Evolutionary conservation across 805 yeast species (phyloP), one percentile per base, ranked within the genome.

Genomic region (Candida arabinofermentans): DNA sequence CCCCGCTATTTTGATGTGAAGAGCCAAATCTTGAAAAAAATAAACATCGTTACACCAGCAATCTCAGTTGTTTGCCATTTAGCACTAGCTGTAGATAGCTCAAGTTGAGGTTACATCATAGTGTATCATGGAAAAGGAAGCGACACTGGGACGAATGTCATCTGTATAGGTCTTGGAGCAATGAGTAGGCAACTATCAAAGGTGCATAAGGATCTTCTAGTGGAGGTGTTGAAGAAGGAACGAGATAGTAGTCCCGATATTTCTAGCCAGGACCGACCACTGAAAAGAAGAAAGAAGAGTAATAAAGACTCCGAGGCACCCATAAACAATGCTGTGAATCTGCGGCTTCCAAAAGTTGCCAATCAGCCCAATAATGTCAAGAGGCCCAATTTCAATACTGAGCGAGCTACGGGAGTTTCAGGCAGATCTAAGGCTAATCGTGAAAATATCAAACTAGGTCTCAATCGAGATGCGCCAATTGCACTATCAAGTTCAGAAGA

Each of bases 151-250:
- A n/a, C n/a, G n/a, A n/a, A n/a, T n/a, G n/a, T n/a, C n/a, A n/a
- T n/a, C n/a, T n/a, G n/a, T n/a, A n/a, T n/a, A n/a, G n/a, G n/a
- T n/a, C n/a, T n/a, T n/a, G 8, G 4, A 19, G 9, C 12, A 32
- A 51, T 51, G 56, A 37, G 41, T 14, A 41, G 43, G 24, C 37
- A 32, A 17, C 36, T 55, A 27, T 43, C 59, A 4, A 33, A 29
- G 27, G 46, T 52, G 31, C 51, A 56, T 38, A 44, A 50, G 18
- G 57, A 51, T 14, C 42, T 57, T 43, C 46, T 57, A 13, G 40
- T 40, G 10, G 53, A 54, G 40, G 55, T 53, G 17, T 40, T 54
- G 36, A 34, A 41, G 29, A 39, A 42, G 33, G 46, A 39, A 21
- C 29, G 41, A 8, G 43, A 35, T 7, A 27, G 34, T 9, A 27